These are phyloP conservation scores for Alternaria burnsii DNA, from an alignment of 2,329 filamentous ascomycete species.

Conservation along the genomic window DNA sequence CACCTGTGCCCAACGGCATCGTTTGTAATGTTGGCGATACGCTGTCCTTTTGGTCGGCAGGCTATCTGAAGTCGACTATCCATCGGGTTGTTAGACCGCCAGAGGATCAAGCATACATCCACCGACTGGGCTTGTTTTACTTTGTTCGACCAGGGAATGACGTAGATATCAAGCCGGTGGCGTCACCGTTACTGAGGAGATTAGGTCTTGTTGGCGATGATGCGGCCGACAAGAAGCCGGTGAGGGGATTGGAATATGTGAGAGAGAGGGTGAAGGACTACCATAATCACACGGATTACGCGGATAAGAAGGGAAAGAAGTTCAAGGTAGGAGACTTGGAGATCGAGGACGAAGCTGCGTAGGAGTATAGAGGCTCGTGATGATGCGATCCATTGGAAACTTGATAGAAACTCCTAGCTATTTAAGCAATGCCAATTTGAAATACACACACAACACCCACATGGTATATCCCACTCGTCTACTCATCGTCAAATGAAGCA, in stretches of 20 bases:
- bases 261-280: conserved; percentile 54
- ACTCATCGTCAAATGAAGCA: neutral
- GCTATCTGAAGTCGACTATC: conserved; percentile 60
- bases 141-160: conserved; percentile 53
- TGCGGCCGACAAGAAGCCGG: conserved; percentile 34
- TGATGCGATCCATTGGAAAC: neutral
- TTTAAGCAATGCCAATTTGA: neutral
- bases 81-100: conserved; percentile 61
- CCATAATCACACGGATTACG: conserved; percentile 52
- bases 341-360: conserved; percentile 52
- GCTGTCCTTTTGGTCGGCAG: conserved; percentile 51
- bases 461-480: neutral
- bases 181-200: conserved; percentile 46
- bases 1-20: conserved; percentile 57
- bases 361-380: neutral
- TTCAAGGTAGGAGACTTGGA: conserved; percentile 53
- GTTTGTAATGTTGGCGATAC: conserved; percentile 60
- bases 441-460: neutral
- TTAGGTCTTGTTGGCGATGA: conserved; percentile 35
- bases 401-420: neutral
- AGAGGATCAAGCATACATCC: conserved; percentile 48
- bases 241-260: conserved; percentile 54
- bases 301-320: conserved; percentile 51
- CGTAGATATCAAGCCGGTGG: conserved; percentile 48
- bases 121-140: conserved; percentile 53